Evolutionary conservation across 1,139 yeast genomes (phyloP).

Genomic region (Yamadazyma trypodendri): DNA sequence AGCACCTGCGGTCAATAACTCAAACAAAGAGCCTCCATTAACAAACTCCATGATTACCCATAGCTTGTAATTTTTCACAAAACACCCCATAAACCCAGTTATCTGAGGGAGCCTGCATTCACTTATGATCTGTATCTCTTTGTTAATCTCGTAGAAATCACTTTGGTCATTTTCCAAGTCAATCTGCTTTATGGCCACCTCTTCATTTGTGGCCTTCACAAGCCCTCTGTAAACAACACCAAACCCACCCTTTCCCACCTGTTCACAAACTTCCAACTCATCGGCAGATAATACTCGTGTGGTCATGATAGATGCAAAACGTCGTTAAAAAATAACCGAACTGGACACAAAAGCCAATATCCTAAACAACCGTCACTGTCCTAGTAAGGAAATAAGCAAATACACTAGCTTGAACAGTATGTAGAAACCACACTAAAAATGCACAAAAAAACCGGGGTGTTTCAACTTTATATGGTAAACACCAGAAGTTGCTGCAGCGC

Average conservation of each 20-base stretch:
- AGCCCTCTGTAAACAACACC: conserved; percentile 82
- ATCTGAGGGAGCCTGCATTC: conserved; percentile 72
- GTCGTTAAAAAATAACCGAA: no score
- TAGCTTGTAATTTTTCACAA: conserved; percentile 72
- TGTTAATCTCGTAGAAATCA: conserved; percentile 75
- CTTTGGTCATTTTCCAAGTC: conserved; percentile 77
- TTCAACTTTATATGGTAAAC: conserved; percentile 1
- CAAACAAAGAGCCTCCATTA: conserved; percentile 82
- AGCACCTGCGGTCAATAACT: conserved; percentile 62
- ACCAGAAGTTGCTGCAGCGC: not conserved
- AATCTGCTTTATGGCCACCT: conserved; percentile 70
- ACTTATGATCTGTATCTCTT: conserved; percentile 73
- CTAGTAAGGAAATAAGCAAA: no score
- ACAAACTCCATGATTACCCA: conserved; percentile 88
- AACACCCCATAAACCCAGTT: conserved; percentile 77
- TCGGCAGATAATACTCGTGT: conserved; percentile 32
- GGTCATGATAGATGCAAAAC: conserved; percentile 3
- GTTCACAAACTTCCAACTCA: conserved; percentile 60
- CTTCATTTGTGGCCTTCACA: conserved; percentile 47
- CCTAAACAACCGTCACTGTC: not conserved
- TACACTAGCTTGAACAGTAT: no score
- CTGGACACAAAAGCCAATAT: not conserved
- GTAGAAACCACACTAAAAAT: not conserved
- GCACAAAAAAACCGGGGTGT: not conserved
- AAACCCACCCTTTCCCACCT: conserved; percentile 85